Percentiles rank a stretch among this genome's conserved stretches.
Conservation (phyloP, 2,329 filamentous ascomycete genomes). For the Colletotrichum kahawae region DNA sequence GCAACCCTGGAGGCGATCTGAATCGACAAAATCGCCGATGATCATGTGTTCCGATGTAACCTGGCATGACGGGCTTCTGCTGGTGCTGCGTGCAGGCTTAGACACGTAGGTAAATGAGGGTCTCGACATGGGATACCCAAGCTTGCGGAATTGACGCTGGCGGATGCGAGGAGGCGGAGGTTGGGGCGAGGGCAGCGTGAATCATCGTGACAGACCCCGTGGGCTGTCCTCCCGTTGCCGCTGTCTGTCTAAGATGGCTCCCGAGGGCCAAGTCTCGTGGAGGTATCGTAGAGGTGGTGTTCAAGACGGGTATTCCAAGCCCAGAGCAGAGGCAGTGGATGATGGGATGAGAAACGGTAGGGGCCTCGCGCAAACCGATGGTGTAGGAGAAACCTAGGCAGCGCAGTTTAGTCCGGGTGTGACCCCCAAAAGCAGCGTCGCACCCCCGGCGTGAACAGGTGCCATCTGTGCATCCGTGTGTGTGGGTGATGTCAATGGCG, state of each 20-base stretch:
- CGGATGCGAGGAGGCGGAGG: background rate
- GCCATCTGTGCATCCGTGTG: slow-evolving; percentile 3
- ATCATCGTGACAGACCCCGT: background rate
- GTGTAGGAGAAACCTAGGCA: background rate
- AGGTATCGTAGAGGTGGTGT: background rate
- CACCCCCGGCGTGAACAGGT: slow-evolving; percentile 1
- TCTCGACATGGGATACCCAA: slow-evolving; percentile 5
- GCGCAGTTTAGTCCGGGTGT: background rate
- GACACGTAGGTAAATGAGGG: background rate
- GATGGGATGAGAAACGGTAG: background rate
- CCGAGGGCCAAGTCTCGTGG: background rate
- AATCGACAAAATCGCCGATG: slow-evolving; percentile 12
- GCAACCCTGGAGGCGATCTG: background rate
- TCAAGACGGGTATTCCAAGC: background rate
- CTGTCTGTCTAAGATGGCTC: background rate
- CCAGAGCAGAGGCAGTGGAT: background rate
- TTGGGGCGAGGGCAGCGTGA: background rate
- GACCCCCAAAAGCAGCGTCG: slow-evolving; percentile 13
- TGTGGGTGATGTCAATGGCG: slow-evolving; percentile 5
- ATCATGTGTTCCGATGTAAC: slow-evolving; percentile 12
- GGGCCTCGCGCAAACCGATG: background rate
- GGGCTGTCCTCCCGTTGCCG: background rate
- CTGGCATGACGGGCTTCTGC: slow-evolving; percentile 6
- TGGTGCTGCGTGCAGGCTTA: background rate
- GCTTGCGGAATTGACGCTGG: background rate